Conservation (phyloP, 2,329 filamentous ascomycete species). For the Plectosphaerella sp. region DNA sequence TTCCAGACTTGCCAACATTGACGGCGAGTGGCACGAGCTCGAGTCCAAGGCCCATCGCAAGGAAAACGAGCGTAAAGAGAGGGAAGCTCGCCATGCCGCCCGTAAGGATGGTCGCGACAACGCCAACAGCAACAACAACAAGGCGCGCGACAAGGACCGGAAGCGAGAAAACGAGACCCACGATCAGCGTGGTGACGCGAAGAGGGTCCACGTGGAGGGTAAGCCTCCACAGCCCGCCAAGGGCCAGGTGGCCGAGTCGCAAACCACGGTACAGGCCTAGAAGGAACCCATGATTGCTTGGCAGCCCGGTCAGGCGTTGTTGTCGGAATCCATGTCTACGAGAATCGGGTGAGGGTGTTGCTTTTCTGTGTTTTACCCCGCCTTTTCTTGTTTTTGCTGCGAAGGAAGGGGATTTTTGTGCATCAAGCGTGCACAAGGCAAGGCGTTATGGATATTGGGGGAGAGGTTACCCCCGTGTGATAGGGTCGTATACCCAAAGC, state of each 20-base stretch:
- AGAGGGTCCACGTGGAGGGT: constrained; percentile 15
- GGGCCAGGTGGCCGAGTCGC: background rate
- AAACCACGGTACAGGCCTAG: too few relatives aligned
- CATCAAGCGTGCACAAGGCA: background rate
- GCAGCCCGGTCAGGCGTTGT: too few relatives aligned
- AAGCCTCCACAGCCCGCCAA: constrained; percentile 4
- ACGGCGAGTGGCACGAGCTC: constrained; percentile 98
- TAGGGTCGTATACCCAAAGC: too few relatives aligned
- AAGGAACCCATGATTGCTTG: too few relatives aligned
- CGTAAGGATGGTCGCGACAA: constrained; percentile 27
- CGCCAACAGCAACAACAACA: constrained; percentile 1
- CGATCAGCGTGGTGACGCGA: constrained; percentile 25
- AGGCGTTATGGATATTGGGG: background rate
- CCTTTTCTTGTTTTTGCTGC: too few relatives aligned
- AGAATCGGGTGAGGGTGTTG: too few relatives aligned
- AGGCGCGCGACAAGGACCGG: constrained; percentile 25
- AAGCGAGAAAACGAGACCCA: constrained; percentile 30
- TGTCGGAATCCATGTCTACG: too few relatives aligned
- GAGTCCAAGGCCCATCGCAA: constrained; percentile 93
- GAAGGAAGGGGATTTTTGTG: too few relatives aligned
- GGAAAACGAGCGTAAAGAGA: constrained; percentile 70
- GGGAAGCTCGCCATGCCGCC: constrained; percentile 41
- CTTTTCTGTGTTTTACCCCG: too few relatives aligned
- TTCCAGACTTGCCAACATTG: constrained; percentile 66
- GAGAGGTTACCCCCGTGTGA: too few relatives aligned